phyloP scores from a whole-genome alignment of 1,139 yeast species.

The Sugiyamaella neomexicana region DNA sequence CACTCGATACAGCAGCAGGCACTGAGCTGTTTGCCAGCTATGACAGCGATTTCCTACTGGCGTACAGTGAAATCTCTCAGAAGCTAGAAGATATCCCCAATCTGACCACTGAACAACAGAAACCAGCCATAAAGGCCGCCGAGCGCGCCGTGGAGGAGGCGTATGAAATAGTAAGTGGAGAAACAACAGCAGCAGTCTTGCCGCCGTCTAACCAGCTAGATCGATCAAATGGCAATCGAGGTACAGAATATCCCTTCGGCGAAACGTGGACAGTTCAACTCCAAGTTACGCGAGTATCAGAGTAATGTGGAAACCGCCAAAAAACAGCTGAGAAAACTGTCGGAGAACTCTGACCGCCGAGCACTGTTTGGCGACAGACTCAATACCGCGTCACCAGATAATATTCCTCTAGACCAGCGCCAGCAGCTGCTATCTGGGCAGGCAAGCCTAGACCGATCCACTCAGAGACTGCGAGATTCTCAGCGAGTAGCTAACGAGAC shows the following conservation, averaged over 20 bases:
- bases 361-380: slow-evolving; percentile 64
- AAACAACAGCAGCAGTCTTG: no score
- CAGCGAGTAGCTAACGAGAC: slow-evolving; percentile 92
- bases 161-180: slow-evolving; percentile 59
- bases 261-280: slow-evolving; percentile 64
- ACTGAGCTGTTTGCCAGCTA: slow-evolving; percentile 62
- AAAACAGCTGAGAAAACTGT: slow-evolving; percentile 44
- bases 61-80: slow-evolving; percentile 67
- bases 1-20: slow-evolving; percentile 23
- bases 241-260: slow-evolving; percentile 77
- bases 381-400: slow-evolving; percentile 38
- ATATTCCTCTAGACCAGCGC: slow-evolving; percentile 66
- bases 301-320: slow-evolving; percentile 60
- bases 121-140: slow-evolving; percentile 46
- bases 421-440: slow-evolving; percentile 78
- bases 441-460: slow-evolving; percentile 76
- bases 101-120: slow-evolving; percentile 44
- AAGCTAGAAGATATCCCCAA: slow-evolving; percentile 60
- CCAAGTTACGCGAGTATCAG: slow-evolving; percentile 68
- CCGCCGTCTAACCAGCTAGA: slow-evolving; percentile 30
- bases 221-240: slow-evolving; percentile 79
- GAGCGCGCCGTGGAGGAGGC: slow-evolving; percentile 77
- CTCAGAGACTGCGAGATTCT: slow-evolving; percentile 81
- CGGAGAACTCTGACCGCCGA: slow-evolving; percentile 59
- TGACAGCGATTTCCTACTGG: slow-evolving; percentile 73